Base-by-base conservation (phyloP, 2,329 filamentous ascomycete genomes). In the Cordyceps cicadae region DNA sequence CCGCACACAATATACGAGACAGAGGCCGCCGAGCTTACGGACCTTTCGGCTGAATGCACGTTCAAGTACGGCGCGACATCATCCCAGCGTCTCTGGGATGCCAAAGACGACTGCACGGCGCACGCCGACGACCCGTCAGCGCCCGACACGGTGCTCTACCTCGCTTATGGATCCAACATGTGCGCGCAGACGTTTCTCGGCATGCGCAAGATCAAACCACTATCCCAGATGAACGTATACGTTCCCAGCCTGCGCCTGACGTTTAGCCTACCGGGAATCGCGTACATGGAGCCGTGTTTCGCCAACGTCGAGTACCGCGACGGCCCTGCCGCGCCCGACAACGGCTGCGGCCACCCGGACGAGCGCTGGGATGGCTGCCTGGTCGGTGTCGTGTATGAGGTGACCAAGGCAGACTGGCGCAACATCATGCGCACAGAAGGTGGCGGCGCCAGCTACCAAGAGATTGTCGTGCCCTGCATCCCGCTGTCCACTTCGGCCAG, bases 301-400 rank as follows among this genome's bases (percentile, higher is more conserved):
- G 92, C 91, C 61, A 96, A 96, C 68, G 88, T 87, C 2, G 82
- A 81, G 17, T 79, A 80, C 57, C 83, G 87, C 65, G 67, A 67
- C 7, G 63, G 63, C 64, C 66, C 67, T 5, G 63, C 64, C 29
- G 29, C 29, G 29, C 29, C 29, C 21, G 67, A 50, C 48, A 37
- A 19, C 34, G 53, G 37, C 12, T 15, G 19, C 6, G 50, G 32
- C 5, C 50, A 1, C 8, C 34, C 54, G 14, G 64, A 66, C 17
- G 63, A 65, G 8, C 62, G 67, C 37, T 96, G 91, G 92, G 77
- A 85, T 64, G 92, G 92, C 68, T 90, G 90, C 5, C 81, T 99
- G 2, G 84, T 97, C 46, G 94, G 94, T 26, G 91, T 96, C 17
- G 94, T 97, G 4, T 99, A 99, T 76, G 92, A 97, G 76, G 90